Conservation (phyloP, 2,329 filamentous ascomycete species). For the Westerdykella aurantiaca region DNA sequence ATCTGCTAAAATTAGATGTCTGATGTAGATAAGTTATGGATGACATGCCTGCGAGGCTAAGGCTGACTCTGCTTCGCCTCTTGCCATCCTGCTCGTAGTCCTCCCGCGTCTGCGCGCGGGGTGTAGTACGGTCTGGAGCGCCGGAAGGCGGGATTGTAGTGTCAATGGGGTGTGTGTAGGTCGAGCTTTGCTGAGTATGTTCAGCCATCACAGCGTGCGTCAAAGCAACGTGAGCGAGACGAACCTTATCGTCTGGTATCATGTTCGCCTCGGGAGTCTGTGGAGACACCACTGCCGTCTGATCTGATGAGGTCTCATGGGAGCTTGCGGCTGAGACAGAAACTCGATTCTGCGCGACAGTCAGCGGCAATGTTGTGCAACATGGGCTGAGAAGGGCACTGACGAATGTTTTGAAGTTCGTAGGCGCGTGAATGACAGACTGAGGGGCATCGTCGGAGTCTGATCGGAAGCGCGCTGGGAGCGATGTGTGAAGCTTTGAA, state of each 20-base stretch:
- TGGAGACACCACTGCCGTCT: conserved; percentile 34
- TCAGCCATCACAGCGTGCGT: conserved; percentile 21
- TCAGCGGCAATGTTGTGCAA: conserved; percentile 28
- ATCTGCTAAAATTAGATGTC: conserved; percentile 31
- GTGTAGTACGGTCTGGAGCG: conserved; percentile 61
- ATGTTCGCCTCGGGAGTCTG: conserved; percentile 36
- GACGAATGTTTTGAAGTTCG: conserved; percentile 77
- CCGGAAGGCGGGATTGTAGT: conserved; percentile 57
- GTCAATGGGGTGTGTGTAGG: conserved; percentile 65
- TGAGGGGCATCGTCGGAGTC: conserved; percentile 69
- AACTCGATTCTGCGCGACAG: conserved; percentile 22
- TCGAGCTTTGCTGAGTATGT: conserved; percentile 28
- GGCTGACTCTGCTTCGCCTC: conserved; percentile 57
- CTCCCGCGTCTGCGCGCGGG: conserved; percentile 74
- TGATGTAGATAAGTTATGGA: background rate
- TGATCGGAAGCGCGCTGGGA: conserved; percentile 41
- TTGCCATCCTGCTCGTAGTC: conserved; percentile 58
- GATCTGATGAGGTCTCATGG: conserved; percentile 28
- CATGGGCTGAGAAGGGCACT: conserved; percentile 14
- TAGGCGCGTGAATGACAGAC: conserved; percentile 86
- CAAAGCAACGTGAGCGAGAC: conserved; percentile 21
- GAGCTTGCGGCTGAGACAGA: conserved; percentile 26
- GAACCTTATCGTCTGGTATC: conserved; percentile 34
- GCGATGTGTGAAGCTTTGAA: conserved; percentile 43
- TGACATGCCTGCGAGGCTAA: conserved; percentile 67